These are phyloP conservation scores for Epicoccum nigrum DNA, from an alignment of 2,329 filamentous ascomycete genomes.

Conservation along the genomic window DNA sequence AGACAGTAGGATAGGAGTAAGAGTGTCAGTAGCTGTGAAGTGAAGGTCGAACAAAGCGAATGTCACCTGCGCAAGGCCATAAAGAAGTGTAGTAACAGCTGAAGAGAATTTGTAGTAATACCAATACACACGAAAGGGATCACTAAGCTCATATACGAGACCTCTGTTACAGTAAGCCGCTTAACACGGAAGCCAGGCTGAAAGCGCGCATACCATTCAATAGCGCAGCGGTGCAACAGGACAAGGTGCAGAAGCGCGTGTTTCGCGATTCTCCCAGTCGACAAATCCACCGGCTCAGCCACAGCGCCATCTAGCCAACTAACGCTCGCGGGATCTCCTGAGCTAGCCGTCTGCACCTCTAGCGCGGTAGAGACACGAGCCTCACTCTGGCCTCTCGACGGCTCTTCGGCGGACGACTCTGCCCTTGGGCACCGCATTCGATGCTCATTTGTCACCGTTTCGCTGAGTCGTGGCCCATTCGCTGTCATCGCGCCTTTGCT, in stretches of 20 bases:
- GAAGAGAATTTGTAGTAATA: neutral
- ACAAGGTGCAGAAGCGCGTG: constrained; percentile 9
- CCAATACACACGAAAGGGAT: constrained; percentile 2
- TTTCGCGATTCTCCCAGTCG: constrained; percentile 9
- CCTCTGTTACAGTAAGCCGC: constrained; percentile 13
- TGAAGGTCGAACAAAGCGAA: constrained; percentile 12
- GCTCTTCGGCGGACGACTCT: no score
- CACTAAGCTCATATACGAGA: constrained; percentile 29
- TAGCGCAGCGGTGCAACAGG: constrained; percentile 8
- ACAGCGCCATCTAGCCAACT: constrained; percentile 19
- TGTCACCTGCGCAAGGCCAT: constrained; percentile 18
- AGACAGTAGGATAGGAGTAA: constrained; percentile 12
- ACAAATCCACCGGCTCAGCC: constrained; percentile 20
- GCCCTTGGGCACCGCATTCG: no score
- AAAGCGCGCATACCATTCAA: constrained; percentile 9
- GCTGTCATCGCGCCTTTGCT: no score
- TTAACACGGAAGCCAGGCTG: constrained; percentile 19
- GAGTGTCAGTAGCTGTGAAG: constrained; percentile 2
- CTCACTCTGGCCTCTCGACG: constrained; percentile 3
- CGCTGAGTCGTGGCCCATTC: neutral
- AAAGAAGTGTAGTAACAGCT: constrained; percentile 7
- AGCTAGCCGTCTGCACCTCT: constrained; percentile 6
- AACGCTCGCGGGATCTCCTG: constrained; percentile 11
- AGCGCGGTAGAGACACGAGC: constrained; percentile 17
- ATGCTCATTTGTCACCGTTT: neutral